phyloP scores from a whole-genome alignment of 2,329 filamentous ascomycete genomes.

The Westerdykella aurantiaca region DNA sequence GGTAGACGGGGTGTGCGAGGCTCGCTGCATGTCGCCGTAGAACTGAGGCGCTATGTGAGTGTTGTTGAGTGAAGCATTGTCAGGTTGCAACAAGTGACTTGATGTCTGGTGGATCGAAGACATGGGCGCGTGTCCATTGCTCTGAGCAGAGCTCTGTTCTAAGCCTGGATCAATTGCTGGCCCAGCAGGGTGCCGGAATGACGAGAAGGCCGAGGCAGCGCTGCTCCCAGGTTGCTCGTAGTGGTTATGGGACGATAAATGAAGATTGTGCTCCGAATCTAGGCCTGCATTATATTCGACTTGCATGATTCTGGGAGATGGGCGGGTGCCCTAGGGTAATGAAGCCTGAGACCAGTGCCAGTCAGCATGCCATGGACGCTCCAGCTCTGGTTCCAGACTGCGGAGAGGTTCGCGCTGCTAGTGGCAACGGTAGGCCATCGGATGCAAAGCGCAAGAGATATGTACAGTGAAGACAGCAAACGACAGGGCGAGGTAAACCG shows the following conservation, averaged over 20 bases:
- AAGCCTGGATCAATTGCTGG: constrained; percentile 35
- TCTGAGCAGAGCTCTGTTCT: constrained; percentile 31
- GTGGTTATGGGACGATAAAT: constrained; percentile 25
- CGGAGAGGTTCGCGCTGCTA: constrained; percentile 15
- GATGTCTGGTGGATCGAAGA: constrained; percentile 25
- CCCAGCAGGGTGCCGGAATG: constrained; percentile 32
- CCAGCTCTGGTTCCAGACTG: constrained; percentile 1
- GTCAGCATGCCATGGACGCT: constrained; percentile 30
- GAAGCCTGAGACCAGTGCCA: constrained; percentile 15
- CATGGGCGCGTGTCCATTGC: constrained; percentile 34
- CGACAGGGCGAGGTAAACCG: too few species aligned
- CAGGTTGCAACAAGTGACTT: constrained; percentile 31
- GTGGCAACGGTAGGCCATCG: constrained; percentile 13
- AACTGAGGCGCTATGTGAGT: constrained; percentile 30
- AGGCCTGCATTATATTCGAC: constrained; percentile 32
- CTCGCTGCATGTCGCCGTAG: constrained; percentile 36
- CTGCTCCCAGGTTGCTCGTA: constrained; percentile 29
- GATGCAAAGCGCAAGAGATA: constrained; percentile 6
- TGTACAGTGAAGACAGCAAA: too few species aligned
- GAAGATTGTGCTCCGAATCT: constrained; percentile 30
- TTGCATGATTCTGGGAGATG: constrained; percentile 30
- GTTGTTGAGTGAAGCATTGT: constrained; percentile 28
- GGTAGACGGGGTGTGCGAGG: constrained; percentile 32
- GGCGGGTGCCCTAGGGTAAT: constrained; percentile 12
- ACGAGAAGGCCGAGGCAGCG: constrained; percentile 26